phyloP scores from a whole-genome alignment of 768 basidiomycete species.

The Tylopilus sp. region DNA sequence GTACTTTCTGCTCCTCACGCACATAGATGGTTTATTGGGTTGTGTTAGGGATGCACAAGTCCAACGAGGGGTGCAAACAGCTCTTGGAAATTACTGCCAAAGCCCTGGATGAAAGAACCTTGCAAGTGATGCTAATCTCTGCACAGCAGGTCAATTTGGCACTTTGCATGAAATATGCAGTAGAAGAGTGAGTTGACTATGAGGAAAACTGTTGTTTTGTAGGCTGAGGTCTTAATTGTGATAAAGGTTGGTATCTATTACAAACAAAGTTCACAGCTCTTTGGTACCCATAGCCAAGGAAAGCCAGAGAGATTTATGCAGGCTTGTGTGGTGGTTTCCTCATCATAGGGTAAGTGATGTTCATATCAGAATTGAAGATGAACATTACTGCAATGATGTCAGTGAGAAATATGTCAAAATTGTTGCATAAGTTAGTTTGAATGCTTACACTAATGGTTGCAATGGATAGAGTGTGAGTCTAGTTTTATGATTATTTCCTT shows the following conservation, averaged over 20 bases:
- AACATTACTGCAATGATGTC: too few relatives aligned
- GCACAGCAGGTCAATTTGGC: constrained; percentile 4
- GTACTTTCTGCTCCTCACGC: too few relatives aligned
- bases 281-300: background rate
- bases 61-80: background rate
- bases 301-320: background rate
- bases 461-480: too few relatives aligned
- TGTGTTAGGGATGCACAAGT: background rate
- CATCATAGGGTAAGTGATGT: background rate
- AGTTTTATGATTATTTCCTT: too few relatives aligned
- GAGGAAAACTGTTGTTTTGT: background rate
- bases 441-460: too few relatives aligned
- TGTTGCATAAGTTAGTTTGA: too few relatives aligned
- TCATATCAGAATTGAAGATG: too few relatives aligned
- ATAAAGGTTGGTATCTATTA: background rate
- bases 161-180: constrained; percentile 7
- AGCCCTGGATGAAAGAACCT: background rate
- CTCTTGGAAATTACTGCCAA: background rate
- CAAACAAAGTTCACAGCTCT: background rate
- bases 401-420: too few relatives aligned
- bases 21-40: too few relatives aligned
- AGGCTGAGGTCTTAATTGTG: background rate
- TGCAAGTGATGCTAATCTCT: constrained; percentile 6
- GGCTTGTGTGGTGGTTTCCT: constrained; percentile 6
- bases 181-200: background rate